A percentile compares a stretch with the other conserved stretches of the same genome.
These are phyloP conservation scores for Macrophomina pseudophaseolina DNA, from an alignment of 2,329 filamentous ascomycete genomes.

Conservation along the genomic window DNA sequence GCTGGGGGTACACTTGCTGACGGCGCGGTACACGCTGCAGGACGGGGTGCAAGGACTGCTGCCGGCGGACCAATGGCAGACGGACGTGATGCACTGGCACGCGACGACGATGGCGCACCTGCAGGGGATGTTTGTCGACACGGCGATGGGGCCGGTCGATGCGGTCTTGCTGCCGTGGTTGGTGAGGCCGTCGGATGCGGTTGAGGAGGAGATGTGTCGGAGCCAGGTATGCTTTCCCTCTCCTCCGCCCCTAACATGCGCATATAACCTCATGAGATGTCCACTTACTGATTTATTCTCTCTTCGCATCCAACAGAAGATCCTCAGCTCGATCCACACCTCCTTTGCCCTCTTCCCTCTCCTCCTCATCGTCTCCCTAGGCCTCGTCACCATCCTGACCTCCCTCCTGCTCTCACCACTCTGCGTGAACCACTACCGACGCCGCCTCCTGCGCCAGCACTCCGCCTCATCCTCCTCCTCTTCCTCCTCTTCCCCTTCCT, in stretches of 20 bases:
- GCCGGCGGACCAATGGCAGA: constrained; percentile 29
- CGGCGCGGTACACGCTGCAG: constrained; percentile 17
- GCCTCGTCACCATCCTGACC: constrained; percentile 32
- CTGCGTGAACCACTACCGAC: neutral
- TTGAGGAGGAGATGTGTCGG: neutral
- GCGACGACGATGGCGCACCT: constrained; percentile 24
- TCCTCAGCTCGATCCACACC: constrained; percentile 30
- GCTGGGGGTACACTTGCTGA: constrained; percentile 9
- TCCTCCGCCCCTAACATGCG: neutral
- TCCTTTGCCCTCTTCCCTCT: constrained; percentile 33
- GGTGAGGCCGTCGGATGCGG: neutral
- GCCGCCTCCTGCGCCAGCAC: neutral
- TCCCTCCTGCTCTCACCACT: constrained; percentile 22
- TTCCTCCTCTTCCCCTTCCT: neutral
- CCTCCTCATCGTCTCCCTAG: constrained; percentile 32
- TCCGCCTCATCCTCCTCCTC: neutral
- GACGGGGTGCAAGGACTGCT: constrained; percentile 17
- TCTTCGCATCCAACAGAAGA: constrained; percentile 25
- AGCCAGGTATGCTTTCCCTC: neutral
- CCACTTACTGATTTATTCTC: too few relatives aligned
- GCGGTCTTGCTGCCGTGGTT: neutral
- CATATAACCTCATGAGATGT: too few relatives aligned
- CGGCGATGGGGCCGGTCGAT: constrained; percentile 14
- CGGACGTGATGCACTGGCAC: constrained; percentile 29
- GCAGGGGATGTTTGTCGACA: constrained; percentile 26